Evolutionary conservation across 192 early-diverging fungal genomes (phyloP), one percentile per base, ranked within the genome.

Genomic region (Coemansia sp.): DNA sequence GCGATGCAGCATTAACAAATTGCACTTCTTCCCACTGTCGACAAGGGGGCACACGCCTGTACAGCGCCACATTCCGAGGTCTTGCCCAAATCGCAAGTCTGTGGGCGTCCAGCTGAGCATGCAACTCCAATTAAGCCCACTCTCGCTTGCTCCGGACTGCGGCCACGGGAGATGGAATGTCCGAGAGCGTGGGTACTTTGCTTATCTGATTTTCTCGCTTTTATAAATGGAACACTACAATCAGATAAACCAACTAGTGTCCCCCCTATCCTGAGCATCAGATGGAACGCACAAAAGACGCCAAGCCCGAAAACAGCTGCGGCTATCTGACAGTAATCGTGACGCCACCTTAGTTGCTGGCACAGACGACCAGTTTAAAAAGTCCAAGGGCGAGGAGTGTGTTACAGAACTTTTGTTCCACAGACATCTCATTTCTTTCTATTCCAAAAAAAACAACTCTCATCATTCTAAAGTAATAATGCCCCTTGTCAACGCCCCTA

Each of bases 401-500:
- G 7, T 22, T 22, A 52, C 20, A 22, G 8, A 22, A 22, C 3
- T 11, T 13, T 58, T 58, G 16, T 58, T 6, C 13, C 33, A 58
- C 24, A 58, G 4, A 31, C 29, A 15, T 27, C 12, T 36, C 10
- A 20, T 62, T 62, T 41, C 29, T 6, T 36, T 18, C 53, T 58
- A 9, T 58, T 58, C 31, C n/a, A n/a, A 20, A 50, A 50, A 11
- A 8, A 9, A 2, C 20, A 52, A 34, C 40, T 43, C n/a, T 16
- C 47, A 11, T 34, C 33, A 12, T 22, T 12, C 49, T 36, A 67
- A 66, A 49, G 8, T 29, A 44, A 20, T 12, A 18, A 83, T 83
- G 81, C 72, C 61, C 24, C 22, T 71, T n/a, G 38, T 66, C 15
- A 57, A 38, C 27, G 72, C 44, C 11, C 75, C 81, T 3, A 49